phyloP scores from a whole-genome alignment of 495 filamentous ascomycete genomes.

The Halenospora varia region DNA sequence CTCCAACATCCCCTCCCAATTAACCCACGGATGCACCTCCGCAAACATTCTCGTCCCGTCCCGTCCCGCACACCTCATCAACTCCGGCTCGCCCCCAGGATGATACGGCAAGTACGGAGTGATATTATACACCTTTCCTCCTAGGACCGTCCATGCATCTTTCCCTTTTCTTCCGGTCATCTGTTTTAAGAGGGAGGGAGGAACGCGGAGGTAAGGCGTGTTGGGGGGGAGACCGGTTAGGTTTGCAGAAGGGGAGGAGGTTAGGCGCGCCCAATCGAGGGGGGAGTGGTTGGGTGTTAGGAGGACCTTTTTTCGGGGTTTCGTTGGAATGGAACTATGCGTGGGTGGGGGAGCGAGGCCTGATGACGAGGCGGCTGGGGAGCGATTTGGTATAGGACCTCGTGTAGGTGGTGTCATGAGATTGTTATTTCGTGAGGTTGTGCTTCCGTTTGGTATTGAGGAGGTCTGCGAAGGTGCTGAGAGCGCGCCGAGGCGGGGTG shows the following conservation, averaged over 20 bases:
- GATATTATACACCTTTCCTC: slow-evolving; percentile 90
- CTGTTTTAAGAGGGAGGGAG: slow-evolving; percentile 69
- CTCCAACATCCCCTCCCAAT: slow-evolving; percentile 89
- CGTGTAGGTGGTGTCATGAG: slow-evolving; percentile 21
- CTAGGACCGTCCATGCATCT: slow-evolving; percentile 84
- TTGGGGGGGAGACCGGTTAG: slow-evolving; percentile 53
- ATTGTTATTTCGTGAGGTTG: slow-evolving; percentile 1
- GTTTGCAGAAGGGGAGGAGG: slow-evolving; percentile 57
- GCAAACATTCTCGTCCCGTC: slow-evolving; percentile 79
- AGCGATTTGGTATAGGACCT: slow-evolving; percentile 32
- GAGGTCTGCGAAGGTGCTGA: slow-evolving; percentile 15
- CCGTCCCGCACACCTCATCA: slow-evolving; percentile 74
- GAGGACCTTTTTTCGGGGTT: slow-evolving; percentile 54
- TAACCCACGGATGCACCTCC: slow-evolving; percentile 96
- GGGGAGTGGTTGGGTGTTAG: slow-evolving; percentile 87
- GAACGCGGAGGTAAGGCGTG: slow-evolving; percentile 54
- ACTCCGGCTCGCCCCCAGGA: slow-evolving; percentile 83
- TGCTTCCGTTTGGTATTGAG: too few relatives aligned
- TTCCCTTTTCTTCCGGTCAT: slow-evolving; percentile 76
- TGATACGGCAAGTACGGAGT: slow-evolving; percentile 87
- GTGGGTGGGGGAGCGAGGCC: slow-evolving; percentile 42
- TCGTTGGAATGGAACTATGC: slow-evolving; percentile 40
- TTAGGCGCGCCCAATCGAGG: slow-evolving; percentile 88
- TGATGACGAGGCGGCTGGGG: slow-evolving; percentile 9
- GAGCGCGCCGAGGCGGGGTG: slow-evolving; percentile 15